Base-by-base conservation (phyloP, 768 basidiomycete genomes). In the Nevesoporus exiguus region DNA sequence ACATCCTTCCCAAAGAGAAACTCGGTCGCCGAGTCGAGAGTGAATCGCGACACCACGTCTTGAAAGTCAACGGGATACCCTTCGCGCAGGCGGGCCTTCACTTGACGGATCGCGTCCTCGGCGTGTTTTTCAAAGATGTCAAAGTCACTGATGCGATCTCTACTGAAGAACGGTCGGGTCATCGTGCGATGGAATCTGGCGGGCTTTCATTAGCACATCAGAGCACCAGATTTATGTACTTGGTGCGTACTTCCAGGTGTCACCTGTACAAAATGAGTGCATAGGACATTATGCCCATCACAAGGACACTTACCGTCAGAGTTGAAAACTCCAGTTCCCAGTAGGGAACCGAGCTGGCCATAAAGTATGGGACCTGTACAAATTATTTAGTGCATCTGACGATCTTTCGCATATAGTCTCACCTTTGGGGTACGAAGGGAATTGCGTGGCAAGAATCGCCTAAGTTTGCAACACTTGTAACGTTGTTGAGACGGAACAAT, bases 21-120 rank as follows among this genome's bases (percentile, higher is more conserved):
- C 24, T 80, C 79, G 0, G 81, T 78, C 0, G 80, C 80, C 0
- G 80, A 80, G 60, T 85, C 83, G 31, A 85, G 65, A 1, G 82
- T 81, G 64, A 81, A 82, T 3, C 77, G 71, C 1, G 68, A 69
- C 2, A 67, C 66, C 49, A 77, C 58, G 44, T 77, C 78, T 60
- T 79, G 74, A 54, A 77, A 70, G 58, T 80, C 75, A 34, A 80
- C 61, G 5, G 75, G 66, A 34, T 72, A 67, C 1, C 76, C 76
- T 25, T 72, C 60, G 4, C 60, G 51, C 43, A 74, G 22, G 30
- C 73, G 71, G 5, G 42, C 27, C 60, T 69, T 73, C 57, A 72
- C 60, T 33, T 70, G 73, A 19, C 43, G 51, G 22, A 75, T 64
- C 0, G 68, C 70, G n/a, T 69, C 64, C 17, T 66, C 60, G 5